Conservation (phyloP, 2,329 filamentous ascomycete species). For the Aspergillus fumigatus region DNA sequence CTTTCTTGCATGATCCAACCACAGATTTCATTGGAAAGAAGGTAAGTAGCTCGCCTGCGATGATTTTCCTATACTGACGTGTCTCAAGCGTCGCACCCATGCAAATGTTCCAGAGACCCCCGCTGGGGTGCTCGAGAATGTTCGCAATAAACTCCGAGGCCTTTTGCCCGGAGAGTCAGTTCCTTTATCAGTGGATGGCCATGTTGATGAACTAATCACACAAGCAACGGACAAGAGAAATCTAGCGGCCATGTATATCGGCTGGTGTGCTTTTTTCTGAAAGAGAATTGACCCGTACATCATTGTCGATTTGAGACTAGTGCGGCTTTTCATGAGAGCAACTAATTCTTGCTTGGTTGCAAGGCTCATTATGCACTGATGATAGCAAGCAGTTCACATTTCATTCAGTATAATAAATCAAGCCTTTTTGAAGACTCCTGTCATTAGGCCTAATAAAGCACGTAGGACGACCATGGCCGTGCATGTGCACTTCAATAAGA, state of each 20-base stretch:
- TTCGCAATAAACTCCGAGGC: slow-evolving; percentile 80
- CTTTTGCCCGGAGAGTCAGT: slow-evolving; percentile 83
- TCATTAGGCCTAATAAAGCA: neutral
- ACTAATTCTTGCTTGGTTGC: neutral
- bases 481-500: neutral
- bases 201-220: slow-evolving; percentile 91
- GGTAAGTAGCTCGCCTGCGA: slow-evolving; percentile 27
- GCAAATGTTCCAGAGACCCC: slow-evolving; percentile 60
- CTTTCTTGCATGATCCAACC: slow-evolving; percentile 95
- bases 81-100: slow-evolving; percentile 46
- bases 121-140: slow-evolving; percentile 80
- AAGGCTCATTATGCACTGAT: neutral
- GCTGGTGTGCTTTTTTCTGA: slow-evolving; percentile 73
- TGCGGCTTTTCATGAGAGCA: neutral
- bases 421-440: neutral
- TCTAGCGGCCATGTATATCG: slow-evolving; percentile 92
- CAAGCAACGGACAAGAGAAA: slow-evolving; percentile 77
- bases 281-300: neutral
- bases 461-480: neutral
- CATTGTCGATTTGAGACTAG: neutral
- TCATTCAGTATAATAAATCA: neutral
- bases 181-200: slow-evolving; percentile 88
- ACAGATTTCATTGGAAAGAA: slow-evolving; percentile 82
- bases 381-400: neutral
- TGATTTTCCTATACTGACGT: neutral